Conservation (phyloP, 2,329 filamentous ascomycete genomes). For the Colletotrichum higginsianum region DNA sequence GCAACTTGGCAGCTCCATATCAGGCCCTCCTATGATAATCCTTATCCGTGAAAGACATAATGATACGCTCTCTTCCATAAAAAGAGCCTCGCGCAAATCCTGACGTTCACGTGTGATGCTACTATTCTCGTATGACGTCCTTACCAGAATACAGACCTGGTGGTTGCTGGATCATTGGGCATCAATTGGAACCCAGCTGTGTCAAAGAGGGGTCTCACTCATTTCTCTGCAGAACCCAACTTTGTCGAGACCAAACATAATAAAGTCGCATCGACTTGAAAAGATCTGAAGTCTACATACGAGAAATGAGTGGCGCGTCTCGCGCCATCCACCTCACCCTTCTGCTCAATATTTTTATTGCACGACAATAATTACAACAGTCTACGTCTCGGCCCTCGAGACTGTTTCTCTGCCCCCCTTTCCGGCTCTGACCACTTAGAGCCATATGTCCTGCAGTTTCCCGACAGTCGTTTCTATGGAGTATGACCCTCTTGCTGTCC, state of each 20-base stretch:
- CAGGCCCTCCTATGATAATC: slow-evolving; percentile 1
- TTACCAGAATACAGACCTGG: not conserved
- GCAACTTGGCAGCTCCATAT: not conserved
- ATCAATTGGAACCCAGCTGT: not conserved
- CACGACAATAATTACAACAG: not conserved
- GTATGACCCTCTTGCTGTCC: not conserved
- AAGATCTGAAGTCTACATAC: not conserved
- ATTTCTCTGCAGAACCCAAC: not conserved
- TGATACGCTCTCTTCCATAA: not conserved
- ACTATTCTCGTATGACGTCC: slow-evolving; percentile 1
- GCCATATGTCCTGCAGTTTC: not conserved
- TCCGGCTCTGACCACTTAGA: not conserved
- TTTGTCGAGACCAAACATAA: too few relatives aligned
- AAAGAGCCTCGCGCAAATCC: not conserved
- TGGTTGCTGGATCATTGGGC: not conserved
- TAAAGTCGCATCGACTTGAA: not conserved
- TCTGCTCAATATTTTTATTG: not conserved
- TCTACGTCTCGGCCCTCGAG: slow-evolving; percentile 9
- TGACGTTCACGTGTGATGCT: slow-evolving; percentile 25
- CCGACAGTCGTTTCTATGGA: slow-evolving; percentile 1
- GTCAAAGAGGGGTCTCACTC: not conserved
- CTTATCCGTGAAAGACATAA: not conserved
- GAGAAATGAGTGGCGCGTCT: slow-evolving; percentile 3
- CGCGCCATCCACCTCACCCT: not conserved
- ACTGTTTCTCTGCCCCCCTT: not conserved